Evolutionary conservation across 257 asterid species (phyloP).

Genomic region (Jacaranda copaia): DNA sequence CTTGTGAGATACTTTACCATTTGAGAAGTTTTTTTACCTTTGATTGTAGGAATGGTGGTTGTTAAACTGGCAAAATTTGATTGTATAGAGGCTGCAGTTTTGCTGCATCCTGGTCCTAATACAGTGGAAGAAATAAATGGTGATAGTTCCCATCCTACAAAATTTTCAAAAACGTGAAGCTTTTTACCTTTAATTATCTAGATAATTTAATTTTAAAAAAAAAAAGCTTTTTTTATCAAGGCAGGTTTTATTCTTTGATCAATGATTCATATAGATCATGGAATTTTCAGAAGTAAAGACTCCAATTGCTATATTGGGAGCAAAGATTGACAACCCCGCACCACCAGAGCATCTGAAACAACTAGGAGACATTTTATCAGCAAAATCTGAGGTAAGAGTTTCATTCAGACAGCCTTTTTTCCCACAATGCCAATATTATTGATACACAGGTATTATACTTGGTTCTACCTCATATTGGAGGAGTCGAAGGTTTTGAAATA

Average conservation of each 20-base stretch:
- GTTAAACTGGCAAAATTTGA: slow-evolving; percentile 63
- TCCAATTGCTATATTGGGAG: slow-evolving; percentile 70
- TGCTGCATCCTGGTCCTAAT: slow-evolving; percentile 72
- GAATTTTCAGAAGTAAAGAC: slow-evolving; percentile 56
- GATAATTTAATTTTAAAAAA: too few species aligned
- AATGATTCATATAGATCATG: not conserved
- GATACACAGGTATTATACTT: too few species aligned
- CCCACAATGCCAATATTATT: too few species aligned
- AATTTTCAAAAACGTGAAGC: not conserved
- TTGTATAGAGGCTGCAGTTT: slow-evolving; percentile 60
- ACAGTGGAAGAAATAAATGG: slow-evolving; percentile 68
- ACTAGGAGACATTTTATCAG: slow-evolving; percentile 50
- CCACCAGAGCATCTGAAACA: slow-evolving; percentile 53
- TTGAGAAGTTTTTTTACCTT: not conserved
- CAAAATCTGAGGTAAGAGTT: slow-evolving; percentile 51
- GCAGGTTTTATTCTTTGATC: too few species aligned
- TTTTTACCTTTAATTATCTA: not conserved
- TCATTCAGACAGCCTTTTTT: too few species aligned
- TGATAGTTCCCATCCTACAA: slow-evolving; percentile 14
- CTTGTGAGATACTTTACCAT: too few species aligned
- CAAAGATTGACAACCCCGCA: slow-evolving; percentile 51
- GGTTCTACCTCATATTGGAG: too few species aligned
- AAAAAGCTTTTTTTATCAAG: not conserved
- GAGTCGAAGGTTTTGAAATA: too few species aligned
- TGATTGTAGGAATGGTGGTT: slow-evolving; percentile 53